Evolutionary conservation across 176 grass and related monocot genomes (phyloP).

Genomic region (Melocanna baccifera): DNA sequence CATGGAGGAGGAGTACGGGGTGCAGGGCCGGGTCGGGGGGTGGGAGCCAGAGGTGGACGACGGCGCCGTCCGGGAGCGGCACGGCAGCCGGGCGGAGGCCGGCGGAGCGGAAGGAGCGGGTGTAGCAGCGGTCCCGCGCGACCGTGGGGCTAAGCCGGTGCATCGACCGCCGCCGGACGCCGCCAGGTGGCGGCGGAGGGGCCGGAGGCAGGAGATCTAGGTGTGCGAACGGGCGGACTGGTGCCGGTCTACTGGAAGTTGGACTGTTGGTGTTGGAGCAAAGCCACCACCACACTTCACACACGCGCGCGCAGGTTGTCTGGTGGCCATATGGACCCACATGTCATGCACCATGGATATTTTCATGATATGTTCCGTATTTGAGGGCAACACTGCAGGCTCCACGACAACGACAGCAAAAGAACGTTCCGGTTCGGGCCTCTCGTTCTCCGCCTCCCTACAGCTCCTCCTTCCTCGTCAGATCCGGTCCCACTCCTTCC

Average conservation of each 20-base stretch:
- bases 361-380: too few species aligned
- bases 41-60: slow-evolving; percentile 70
- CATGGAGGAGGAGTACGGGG: slow-evolving; percentile 71
- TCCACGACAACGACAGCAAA: too few species aligned
- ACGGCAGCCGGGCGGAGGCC: slow-evolving; percentile 56
- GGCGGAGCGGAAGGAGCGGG: slow-evolving; percentile 63
- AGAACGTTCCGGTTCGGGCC: too few species aligned
- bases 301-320: too few species aligned
- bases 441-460: too few species aligned
- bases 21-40: slow-evolving; percentile 21
- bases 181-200: background rate
- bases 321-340: too few species aligned
- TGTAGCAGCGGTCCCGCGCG: slow-evolving; percentile 66
- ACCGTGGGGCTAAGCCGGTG: slow-evolving; percentile 58
- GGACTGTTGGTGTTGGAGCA: too few species aligned
- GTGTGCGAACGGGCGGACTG: background rate
- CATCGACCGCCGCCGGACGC: slow-evolving; percentile 23
- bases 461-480: too few species aligned
- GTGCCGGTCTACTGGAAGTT: background rate
- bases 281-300: too few species aligned
- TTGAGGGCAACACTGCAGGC: too few species aligned
- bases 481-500: too few species aligned
- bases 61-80: slow-evolving; percentile 53
- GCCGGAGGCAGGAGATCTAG: slow-evolving; percentile 22
- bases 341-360: too few species aligned